These are phyloP conservation scores for Coleophoma eucalyptorum DNA, from an alignment of 2,329 filamentous ascomycete genomes.

Conservation along the genomic window DNA sequence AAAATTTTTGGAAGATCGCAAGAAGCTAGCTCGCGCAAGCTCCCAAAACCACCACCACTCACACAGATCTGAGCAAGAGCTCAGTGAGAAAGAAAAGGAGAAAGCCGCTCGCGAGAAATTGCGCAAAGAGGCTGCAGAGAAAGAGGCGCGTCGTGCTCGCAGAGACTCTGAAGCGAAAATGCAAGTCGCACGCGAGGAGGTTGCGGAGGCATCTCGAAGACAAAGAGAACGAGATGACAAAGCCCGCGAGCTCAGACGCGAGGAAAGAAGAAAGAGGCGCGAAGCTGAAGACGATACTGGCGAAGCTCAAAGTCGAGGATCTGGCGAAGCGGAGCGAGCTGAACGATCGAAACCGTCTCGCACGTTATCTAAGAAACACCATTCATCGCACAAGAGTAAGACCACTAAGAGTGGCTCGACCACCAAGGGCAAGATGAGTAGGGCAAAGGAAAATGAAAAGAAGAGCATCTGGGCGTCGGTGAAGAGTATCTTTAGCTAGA, in stretches of 20 bases:
- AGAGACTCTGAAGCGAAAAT: slow-evolving; percentile 18
- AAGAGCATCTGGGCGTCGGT: background rate
- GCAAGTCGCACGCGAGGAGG: slow-evolving; percentile 16
- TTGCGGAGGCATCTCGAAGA: slow-evolving; percentile 13
- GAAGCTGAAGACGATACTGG: slow-evolving; percentile 16
- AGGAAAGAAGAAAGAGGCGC: slow-evolving; percentile 15
- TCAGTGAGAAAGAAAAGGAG: slow-evolving; percentile 1
- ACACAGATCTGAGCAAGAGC: slow-evolving; percentile 10
- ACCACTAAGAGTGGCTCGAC: background rate
- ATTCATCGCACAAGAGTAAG: background rate
- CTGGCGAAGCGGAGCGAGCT: too few relatives aligned
- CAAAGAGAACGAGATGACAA: slow-evolving; percentile 19
- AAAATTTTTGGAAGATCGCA: slow-evolving; percentile 3
- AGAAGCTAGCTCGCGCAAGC: slow-evolving; percentile 3
- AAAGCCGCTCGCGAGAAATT: slow-evolving; percentile 6
- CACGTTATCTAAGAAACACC: too few relatives aligned
- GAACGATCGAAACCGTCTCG: too few relatives aligned
- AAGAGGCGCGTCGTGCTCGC: slow-evolving; percentile 15
- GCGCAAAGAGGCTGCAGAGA: slow-evolving; percentile 16
- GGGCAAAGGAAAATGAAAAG: background rate
- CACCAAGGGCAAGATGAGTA: background rate
- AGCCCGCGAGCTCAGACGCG: slow-evolving; percentile 13
- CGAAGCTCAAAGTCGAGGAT: background rate
- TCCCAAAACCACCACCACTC: slow-evolving; percentile 7
- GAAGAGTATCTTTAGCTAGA: background rate